Percentiles rank a stretch among this genome's conserved stretches.
phyloP scores from a whole-genome alignment of 1,284 basidiomycete species.

The Amylostereum areolatum region DNA sequence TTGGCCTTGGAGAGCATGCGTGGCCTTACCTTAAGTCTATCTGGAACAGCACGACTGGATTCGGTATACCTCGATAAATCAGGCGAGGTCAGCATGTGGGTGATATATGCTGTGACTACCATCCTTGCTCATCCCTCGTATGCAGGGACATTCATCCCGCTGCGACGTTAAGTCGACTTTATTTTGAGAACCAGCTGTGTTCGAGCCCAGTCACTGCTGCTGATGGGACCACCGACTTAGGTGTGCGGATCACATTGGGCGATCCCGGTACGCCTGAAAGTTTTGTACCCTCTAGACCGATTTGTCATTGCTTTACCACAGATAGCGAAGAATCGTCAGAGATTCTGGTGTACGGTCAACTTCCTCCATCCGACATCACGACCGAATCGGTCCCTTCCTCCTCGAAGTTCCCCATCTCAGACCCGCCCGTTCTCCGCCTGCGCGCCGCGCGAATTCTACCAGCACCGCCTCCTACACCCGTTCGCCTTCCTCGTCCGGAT shows the following conservation, averaged over 20 bases:
- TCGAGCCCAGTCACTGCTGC: conserved; percentile 36
- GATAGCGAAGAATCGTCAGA: conserved; percentile 36
- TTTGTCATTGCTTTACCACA: neutral
- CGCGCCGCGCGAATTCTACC: conserved; percentile 53
- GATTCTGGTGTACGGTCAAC: conserved; percentile 61
- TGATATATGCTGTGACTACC: conserved; percentile 8
- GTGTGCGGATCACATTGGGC: conserved; percentile 63
- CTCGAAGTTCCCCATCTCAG: conserved; percentile 13
- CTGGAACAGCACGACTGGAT: conserved; percentile 44
- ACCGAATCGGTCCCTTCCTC: conserved; percentile 14
- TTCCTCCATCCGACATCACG: conserved; percentile 13
- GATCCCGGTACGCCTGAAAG: conserved; percentile 45
- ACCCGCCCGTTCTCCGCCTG: conserved; percentile 33
- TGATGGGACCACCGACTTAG: conserved; percentile 34
- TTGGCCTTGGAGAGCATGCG: conserved; percentile 76
- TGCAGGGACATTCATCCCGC: conserved; percentile 64
- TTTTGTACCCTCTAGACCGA: neutral
- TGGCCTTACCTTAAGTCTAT: conserved; percentile 56
- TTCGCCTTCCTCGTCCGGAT: conserved; percentile 59
- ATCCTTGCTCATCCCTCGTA: neutral
- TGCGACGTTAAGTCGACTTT: conserved; percentile 54
- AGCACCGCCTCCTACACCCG: conserved; percentile 28
- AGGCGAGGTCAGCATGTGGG: conserved; percentile 59
- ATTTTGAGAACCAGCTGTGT: conserved; percentile 68
- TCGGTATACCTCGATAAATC: conserved; percentile 56